These are phyloP conservation scores for Suillus brevipes DNA, from an alignment of 768 basidiomycete genomes.

Conservation along the genomic window DNA sequence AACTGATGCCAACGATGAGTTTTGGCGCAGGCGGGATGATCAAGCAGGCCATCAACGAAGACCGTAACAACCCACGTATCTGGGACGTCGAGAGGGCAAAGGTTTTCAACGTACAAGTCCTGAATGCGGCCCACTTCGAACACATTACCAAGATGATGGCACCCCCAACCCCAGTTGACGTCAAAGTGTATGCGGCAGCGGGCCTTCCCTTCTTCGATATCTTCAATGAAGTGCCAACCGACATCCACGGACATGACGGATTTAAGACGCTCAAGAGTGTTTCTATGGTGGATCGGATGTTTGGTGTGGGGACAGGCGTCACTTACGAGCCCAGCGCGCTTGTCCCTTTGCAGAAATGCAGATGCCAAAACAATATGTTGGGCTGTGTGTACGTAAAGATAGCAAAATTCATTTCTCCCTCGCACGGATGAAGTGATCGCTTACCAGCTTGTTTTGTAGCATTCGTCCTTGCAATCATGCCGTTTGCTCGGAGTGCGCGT, in stretches of 20 bases:
- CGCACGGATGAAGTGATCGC: neutral
- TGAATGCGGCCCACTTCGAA: neutral
- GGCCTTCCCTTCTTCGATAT: slow-evolving; percentile 1
- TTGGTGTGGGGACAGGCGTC: neutral
- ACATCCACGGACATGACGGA: neutral
- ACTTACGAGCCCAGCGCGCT: neutral
- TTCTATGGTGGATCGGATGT: neutral
- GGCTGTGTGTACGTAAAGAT: neutral
- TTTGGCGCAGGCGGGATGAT: neutral
- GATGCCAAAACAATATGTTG: neutral
- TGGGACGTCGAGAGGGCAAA: neutral
- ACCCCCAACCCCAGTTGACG: neutral
- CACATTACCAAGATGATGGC: slow-evolving; percentile 2
- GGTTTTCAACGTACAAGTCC: neutral
- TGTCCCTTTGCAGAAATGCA: neutral
- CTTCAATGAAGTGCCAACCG: slow-evolving; percentile 1
- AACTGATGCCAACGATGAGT: neutral
- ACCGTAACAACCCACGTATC: neutral
- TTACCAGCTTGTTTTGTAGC: neutral
- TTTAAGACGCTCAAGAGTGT: neutral
- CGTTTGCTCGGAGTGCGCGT: neutral
- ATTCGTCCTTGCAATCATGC: neutral
- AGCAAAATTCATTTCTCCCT: neutral
- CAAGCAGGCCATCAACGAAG: neutral
- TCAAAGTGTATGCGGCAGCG: neutral